phyloP scores from a whole-genome alignment of 1,284 basidiomycete genomes.

The Sanghuangporus sanghuang region DNA sequence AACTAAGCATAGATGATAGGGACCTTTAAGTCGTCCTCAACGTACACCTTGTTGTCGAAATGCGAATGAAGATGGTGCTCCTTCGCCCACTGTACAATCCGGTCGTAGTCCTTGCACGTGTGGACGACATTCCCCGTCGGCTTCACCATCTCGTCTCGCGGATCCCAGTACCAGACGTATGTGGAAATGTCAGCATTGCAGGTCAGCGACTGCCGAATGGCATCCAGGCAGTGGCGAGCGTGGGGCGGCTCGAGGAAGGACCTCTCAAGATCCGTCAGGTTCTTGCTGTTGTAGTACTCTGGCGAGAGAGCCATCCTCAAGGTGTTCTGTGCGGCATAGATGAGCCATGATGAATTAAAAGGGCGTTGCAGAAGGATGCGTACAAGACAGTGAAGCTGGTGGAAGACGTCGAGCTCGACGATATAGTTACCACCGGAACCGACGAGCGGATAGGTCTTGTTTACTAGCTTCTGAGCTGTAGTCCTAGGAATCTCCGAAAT shows the following conservation, averaged over 20 bases:
- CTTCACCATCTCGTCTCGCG: neutral
- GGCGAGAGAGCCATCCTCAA: conserved; percentile 4
- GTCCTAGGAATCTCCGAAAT: conserved; percentile 24
- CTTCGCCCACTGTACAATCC: neutral
- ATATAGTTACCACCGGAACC: conserved; percentile 26
- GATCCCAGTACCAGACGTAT: conserved; percentile 24
- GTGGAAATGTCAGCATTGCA: conserved; percentile 25
- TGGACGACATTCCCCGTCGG: neutral
- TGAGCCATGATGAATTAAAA: neutral
- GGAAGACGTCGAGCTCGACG: conserved; percentile 27
- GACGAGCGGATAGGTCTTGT: conserved; percentile 19
- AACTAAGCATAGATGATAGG: neutral
- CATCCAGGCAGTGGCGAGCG: conserved; percentile 15
- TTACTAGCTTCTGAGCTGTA: conserved; percentile 25
- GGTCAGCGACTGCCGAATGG: conserved; percentile 26
- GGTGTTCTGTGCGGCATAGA: conserved; percentile 19
- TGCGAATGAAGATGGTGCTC: neutral
- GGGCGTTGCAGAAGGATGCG: conserved; percentile 1
- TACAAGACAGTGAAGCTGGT: conserved; percentile 30
- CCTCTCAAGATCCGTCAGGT: conserved; percentile 20
- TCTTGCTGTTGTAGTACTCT: conserved; percentile 6
- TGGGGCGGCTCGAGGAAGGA: conserved; percentile 21
- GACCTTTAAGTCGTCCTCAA: neutral
- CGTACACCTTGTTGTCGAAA: neutral
- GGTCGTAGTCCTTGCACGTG: neutral